Evolutionary conservation across 2,329 filamentous ascomycete genomes (phyloP).

Genomic region (Colletotrichum echinochloae): DNA sequence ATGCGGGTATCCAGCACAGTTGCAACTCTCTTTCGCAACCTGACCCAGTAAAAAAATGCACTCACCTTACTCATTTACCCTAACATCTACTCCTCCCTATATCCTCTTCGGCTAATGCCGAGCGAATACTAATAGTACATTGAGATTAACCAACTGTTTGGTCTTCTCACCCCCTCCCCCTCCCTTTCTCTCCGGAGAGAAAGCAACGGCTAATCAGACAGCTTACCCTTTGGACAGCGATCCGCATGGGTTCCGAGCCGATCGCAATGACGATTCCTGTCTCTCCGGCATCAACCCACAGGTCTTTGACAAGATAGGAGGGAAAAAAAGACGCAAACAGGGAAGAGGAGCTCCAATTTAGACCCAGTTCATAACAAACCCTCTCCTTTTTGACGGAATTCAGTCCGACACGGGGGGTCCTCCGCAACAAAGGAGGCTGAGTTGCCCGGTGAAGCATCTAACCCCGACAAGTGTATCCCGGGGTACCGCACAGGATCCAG

Average conservation of each 20-base stretch:
- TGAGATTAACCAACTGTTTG: neutral
- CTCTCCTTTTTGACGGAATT: neutral
- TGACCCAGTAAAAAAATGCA: constrained; percentile 22
- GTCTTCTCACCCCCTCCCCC: neutral
- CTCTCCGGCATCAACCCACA: neutral
- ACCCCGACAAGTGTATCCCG: neutral
- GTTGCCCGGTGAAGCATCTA: neutral
- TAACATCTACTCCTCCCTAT: neutral
- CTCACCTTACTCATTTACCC: constrained; percentile 32
- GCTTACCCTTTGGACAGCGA: neutral
- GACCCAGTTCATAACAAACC: neutral
- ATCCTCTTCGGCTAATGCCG: constrained; percentile 30
- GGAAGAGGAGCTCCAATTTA: neutral
- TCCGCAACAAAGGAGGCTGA: neutral
- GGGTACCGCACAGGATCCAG: neutral
- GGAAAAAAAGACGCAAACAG: neutral
- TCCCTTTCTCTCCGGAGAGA: neutral
- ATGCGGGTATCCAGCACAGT: constrained; percentile 4
- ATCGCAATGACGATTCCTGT: constrained; percentile 36
- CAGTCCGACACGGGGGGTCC: neutral
- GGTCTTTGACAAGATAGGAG: neutral
- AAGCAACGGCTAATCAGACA: neutral
- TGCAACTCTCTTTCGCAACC: constrained; percentile 22
- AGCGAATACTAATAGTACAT: constrained; percentile 6
- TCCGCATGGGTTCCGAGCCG: constrained; percentile 31